Conservation (phyloP, 2,329 filamentous ascomycete genomes). For the Aphanoascus verrucosus region DNA sequence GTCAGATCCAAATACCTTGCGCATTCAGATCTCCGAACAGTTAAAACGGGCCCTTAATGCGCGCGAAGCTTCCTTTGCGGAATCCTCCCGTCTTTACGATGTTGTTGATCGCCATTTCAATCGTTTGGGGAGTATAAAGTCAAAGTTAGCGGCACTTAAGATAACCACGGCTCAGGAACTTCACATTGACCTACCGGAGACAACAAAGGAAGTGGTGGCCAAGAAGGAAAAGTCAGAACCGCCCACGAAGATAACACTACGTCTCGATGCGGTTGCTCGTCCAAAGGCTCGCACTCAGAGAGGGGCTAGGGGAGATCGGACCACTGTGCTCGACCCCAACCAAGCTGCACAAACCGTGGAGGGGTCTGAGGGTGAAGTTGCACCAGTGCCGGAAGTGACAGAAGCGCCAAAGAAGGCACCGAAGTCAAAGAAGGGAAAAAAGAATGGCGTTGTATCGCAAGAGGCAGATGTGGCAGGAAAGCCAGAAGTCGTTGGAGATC, state of each 20-base stretch:
- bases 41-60: constrained; percentile 46
- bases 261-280: constrained; percentile 25
- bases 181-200: constrained; percentile 2
- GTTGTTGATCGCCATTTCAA: constrained; percentile 48
- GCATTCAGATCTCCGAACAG: constrained; percentile 47
- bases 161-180: constrained; percentile 33
- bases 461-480: background rate
- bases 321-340: constrained; percentile 32
- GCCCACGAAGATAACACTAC: constrained; percentile 33
- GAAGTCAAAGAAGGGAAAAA: constrained; percentile 12
- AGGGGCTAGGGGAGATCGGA: constrained; percentile 29
- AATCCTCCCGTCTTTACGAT: constrained; percentile 47
- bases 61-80: constrained; percentile 46
- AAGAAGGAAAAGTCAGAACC: constrained; percentile 24
- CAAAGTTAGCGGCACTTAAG: constrained; percentile 53
- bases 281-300: constrained; percentile 23
- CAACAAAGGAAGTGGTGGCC: constrained; percentile 24
- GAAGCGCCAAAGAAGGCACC: background rate
- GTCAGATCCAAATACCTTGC: constrained; percentile 43
- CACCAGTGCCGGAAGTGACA: background rate
- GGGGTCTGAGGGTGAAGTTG: constrained; percentile 4
- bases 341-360: background rate
- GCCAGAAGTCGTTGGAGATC: constrained; percentile 30
- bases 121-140: constrained; percentile 48
- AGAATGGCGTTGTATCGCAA: background rate